phyloP scores from a whole-genome alignment of 208 protist genomes.

The Trypanosoma lewisi region DNA sequence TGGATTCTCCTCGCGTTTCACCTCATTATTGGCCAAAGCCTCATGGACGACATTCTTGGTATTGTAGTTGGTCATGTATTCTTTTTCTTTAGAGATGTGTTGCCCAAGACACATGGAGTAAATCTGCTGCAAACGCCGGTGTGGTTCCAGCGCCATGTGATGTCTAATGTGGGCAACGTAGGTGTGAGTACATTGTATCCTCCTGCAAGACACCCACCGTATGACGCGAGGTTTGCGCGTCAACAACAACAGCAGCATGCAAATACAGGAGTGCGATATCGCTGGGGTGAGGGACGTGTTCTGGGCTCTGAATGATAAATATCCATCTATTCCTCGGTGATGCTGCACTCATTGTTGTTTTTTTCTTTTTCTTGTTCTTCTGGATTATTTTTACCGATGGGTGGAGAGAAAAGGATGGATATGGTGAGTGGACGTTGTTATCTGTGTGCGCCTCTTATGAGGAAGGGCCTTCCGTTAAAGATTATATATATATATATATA shows the following conservation, averaged over 20 bases:
- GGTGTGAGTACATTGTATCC: slow-evolving; percentile 12
- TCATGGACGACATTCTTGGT: slow-evolving; percentile 65
- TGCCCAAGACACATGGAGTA: slow-evolving; percentile 59
- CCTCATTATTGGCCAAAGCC: slow-evolving; percentile 55
- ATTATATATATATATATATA: background rate
- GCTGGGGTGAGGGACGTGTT: slow-evolving; percentile 18
- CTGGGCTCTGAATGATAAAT: slow-evolving; percentile 11
- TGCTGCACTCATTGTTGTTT: slow-evolving; percentile 7
- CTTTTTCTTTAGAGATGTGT: slow-evolving; percentile 76
- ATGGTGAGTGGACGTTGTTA: no score
- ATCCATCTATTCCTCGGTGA: slow-evolving; percentile 2
- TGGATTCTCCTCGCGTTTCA: slow-evolving; percentile 81
- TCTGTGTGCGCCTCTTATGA: slow-evolving; percentile 6
- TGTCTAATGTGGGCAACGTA: background rate
- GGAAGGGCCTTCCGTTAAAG: background rate
- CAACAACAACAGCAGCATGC: background rate
- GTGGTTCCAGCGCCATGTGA: slow-evolving; percentile 40
- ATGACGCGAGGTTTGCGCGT: slow-evolving; percentile 11
- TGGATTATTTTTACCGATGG: slow-evolving; percentile 4
- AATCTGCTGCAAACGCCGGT: slow-evolving; percentile 50
- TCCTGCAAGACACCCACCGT: background rate
- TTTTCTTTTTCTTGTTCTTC: slow-evolving; percentile 1
- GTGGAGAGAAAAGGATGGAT: no score
- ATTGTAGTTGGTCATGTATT: slow-evolving; percentile 73
- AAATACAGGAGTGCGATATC: background rate